A percentile compares a stretch with the other conserved stretches of the same genome.
Conservation (phyloP, 257 asterid species). For the Penstemon eatonii region DNA sequence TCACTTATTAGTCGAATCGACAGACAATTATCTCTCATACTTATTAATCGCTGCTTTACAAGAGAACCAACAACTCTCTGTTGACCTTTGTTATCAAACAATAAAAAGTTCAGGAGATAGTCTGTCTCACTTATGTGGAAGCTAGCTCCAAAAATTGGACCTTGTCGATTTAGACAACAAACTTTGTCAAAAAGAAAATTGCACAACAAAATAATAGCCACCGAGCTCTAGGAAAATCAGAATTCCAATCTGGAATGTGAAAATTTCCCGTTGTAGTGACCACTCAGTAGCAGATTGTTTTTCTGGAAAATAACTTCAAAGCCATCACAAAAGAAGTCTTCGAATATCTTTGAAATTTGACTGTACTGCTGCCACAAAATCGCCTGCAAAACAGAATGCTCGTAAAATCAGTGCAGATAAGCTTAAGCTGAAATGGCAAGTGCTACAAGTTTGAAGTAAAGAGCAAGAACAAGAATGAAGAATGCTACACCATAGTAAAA, state of each 20-base stretch:
- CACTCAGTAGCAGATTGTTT: slow-evolving; percentile 19
- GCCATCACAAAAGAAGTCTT: slow-evolving; percentile 71
- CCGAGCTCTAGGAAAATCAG: slow-evolving; percentile 21
- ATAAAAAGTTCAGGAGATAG: slow-evolving; percentile 24
- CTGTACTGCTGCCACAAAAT: slow-evolving; percentile 55
- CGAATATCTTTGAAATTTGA: slow-evolving; percentile 79
- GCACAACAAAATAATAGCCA: slow-evolving; percentile 29
- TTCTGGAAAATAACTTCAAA: slow-evolving; percentile 13
- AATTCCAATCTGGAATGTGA: slow-evolving; percentile 22
- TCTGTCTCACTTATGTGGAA: slow-evolving; percentile 23
- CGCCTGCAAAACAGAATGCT: slow-evolving; percentile 52
- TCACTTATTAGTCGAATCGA: slow-evolving; percentile 33
- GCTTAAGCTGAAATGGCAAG: neutral
- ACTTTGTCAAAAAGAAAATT: slow-evolving; percentile 25
- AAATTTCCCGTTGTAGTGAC: slow-evolving; percentile 13
- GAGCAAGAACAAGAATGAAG: neutral
- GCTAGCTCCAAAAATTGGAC: slow-evolving; percentile 30
- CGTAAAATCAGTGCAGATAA: slow-evolving; percentile 1
- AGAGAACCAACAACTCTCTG: slow-evolving; percentile 16
- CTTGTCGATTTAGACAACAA: slow-evolving; percentile 21
- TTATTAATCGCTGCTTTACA: slow-evolving; percentile 25
- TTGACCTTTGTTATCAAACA: slow-evolving; percentile 24
- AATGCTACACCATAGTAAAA: neutral
- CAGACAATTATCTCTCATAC: slow-evolving; percentile 14
- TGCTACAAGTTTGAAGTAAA: neutral